phyloP scores from a whole-genome alignment of 2,329 filamentous ascomycete species.

The Aspergillus jensenii region DNA sequence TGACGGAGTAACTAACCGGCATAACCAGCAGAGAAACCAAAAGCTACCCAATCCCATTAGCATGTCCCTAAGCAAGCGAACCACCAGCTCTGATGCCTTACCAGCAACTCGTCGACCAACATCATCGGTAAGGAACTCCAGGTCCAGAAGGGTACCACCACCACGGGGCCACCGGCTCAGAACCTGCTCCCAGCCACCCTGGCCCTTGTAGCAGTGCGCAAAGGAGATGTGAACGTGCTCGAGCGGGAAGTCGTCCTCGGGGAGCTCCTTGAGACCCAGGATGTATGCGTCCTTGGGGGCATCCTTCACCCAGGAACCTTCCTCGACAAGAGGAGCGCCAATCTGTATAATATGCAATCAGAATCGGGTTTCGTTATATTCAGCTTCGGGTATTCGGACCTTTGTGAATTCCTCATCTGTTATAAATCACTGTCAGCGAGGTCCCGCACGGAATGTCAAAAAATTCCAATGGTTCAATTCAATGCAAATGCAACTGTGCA shows the following conservation, averaged over 20 bases:
- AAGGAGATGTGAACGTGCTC: slow-evolving; percentile 73
- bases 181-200: slow-evolving; percentile 75
- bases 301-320: slow-evolving; percentile 64
- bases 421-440: slow-evolving; percentile 9
- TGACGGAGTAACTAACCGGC: slow-evolving; percentile 44
- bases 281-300: slow-evolving; percentile 69
- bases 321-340: slow-evolving; percentile 65
- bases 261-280: slow-evolving; percentile 75
- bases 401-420: slow-evolving; percentile 38
- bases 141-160: slow-evolving; percentile 74
- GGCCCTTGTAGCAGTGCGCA: slow-evolving; percentile 73
- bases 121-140: slow-evolving; percentile 81
- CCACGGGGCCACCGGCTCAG: slow-evolving; percentile 77
- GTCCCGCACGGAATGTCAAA: not conserved
- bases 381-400: slow-evolving; percentile 18
- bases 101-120: slow-evolving; percentile 58
- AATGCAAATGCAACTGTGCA: not conserved
- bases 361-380: not conserved
- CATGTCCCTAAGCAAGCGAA: not conserved
- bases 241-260: slow-evolving; percentile 67
- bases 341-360: slow-evolving; percentile 37
- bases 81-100: slow-evolving; percentile 15
- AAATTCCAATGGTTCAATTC: not conserved
- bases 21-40: slow-evolving; percentile 71
- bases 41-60: slow-evolving; percentile 29